Evolutionary conservation across 768 basidiomycete genomes (phyloP), one percentile per base, ranked within the genome.

Genomic region (Phylloporus arenicola): DNA sequence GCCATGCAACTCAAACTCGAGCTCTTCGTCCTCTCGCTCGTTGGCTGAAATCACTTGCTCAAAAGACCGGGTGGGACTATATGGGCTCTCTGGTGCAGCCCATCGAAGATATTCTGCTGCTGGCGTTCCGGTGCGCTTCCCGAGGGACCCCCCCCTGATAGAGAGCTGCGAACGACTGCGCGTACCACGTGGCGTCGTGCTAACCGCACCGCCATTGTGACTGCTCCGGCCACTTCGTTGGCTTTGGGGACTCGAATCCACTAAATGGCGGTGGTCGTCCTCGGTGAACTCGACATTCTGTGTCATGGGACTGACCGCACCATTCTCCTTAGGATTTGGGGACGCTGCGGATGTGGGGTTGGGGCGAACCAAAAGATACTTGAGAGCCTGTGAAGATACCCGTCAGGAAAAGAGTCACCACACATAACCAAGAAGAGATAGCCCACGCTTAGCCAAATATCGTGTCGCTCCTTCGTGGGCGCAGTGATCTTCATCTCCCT

Each of bases 401-500:
- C 22, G 42, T 44, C 33, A 57, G 44, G 55, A 51, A 20, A 20
- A 48, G 45, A 27, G 51, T 48, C 45, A 4, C 33, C 10, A 13
- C 11, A 38, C 35, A 34, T 48, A 51, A 29, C 49, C 22, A 51
- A 52, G 43, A 7, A 54, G 45, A 55, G 37, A 34, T 33, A 6
- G 73, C 83, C 52, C 67, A 93, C 92, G 68, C 84, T 88, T 47
- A 92, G 74, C 96, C 96, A 99, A 53, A 97, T 92, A 59, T 98
- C 94, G 63, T 99, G 96, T 47, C 94, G 78, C 57, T 98, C 96
- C 64, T 90, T 89, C 8, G 86, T 94, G 2, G 88, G 86, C 6
- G 93, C 93, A n/a, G 96, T 98, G 62, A 99, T 86, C 74, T 96
- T 95, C 83, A 98, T 96, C 70, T 99, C 96, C 51, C 95, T 79